These are phyloP conservation scores for Amanita fuliginea DNA, from an alignment of 768 basidiomycete species.

Conservation along the genomic window DNA sequence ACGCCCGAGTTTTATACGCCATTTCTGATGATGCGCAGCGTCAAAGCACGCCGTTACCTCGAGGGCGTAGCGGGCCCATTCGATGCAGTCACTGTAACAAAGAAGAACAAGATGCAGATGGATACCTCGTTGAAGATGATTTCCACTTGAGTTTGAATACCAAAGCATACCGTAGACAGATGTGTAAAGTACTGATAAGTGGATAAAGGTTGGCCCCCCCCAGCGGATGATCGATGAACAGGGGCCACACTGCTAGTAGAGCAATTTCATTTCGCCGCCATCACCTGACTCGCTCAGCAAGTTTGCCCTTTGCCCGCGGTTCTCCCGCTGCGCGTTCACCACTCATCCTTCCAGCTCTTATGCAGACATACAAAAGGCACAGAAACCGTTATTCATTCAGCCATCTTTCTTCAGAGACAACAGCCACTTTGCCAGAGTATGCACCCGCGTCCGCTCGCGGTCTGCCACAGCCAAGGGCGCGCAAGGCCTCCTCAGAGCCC, in stretches of 20 bases:
- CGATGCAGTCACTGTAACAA: slow-evolving; percentile 18
- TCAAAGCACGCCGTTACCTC: slow-evolving; percentile 20
- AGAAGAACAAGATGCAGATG: neutral
- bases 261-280: too few relatives aligned
- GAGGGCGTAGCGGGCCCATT: slow-evolving; percentile 47
- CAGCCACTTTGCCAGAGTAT: slow-evolving; percentile 57
- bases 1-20: slow-evolving; percentile 50
- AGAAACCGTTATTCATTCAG: slow-evolving; percentile 47
- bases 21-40: slow-evolving; percentile 19
- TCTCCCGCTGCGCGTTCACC: neutral
- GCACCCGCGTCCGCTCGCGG: slow-evolving; percentile 15
- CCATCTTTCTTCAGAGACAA: slow-evolving; percentile 56
- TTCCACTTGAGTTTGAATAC: neutral
- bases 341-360: slow-evolving; percentile 1
- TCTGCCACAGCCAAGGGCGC: neutral
- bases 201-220: too few relatives aligned
- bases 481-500: neutral
- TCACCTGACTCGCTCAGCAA: neutral
- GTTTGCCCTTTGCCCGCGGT: neutral
- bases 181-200: neutral
- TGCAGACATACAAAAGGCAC: slow-evolving; percentile 26
- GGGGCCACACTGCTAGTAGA: too few relatives aligned
- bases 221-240: too few relatives aligned
- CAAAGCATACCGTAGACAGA: neutral
- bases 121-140: neutral